Evolutionary conservation across 768 basidiomycete genomes (phyloP).

Genomic region (Russula ochroleuca): DNA sequence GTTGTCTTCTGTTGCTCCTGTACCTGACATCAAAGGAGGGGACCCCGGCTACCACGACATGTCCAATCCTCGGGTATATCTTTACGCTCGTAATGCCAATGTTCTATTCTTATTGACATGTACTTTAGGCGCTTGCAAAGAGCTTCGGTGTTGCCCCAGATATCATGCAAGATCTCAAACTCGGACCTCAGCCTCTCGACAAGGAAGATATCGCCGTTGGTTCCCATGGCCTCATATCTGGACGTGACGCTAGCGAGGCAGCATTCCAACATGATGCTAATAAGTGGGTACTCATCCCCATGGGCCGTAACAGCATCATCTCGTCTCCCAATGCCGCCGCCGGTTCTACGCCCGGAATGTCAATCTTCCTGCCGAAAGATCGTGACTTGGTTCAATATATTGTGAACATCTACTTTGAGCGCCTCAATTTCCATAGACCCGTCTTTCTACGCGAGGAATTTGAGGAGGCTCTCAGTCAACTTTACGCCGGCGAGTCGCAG

Average conservation of each 20-base stretch:
- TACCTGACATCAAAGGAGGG: constrained; percentile 55
- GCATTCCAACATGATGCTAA: constrained; percentile 54
- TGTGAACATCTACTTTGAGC: constrained; percentile 66
- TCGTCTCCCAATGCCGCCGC: constrained; percentile 23
- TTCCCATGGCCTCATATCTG: constrained; percentile 62
- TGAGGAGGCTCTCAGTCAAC: constrained; percentile 53
- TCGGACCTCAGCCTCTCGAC: constrained; percentile 46
- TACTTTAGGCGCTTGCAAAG: constrained; percentile 58
- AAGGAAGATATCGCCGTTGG: constrained; percentile 77
- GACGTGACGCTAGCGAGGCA: constrained; percentile 56
- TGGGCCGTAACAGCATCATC: constrained; percentile 46
- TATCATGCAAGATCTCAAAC: constrained; percentile 61
- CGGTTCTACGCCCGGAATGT: constrained; percentile 39
- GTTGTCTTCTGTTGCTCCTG: constrained; percentile 30
- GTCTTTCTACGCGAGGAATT: constrained; percentile 69
- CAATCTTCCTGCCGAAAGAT: constrained; percentile 74
- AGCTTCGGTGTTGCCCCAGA: constrained; percentile 72
- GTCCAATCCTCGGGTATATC: constrained; percentile 57
- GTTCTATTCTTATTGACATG: constrained; percentile 21
- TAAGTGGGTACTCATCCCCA: constrained; percentile 56
- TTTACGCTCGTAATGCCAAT: not conserved
- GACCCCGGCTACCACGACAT: constrained; percentile 80
- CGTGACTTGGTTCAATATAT: constrained; percentile 58
- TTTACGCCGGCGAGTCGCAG: constrained; percentile 55
- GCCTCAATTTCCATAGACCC: constrained; percentile 76